Base-by-base conservation (phyloP, 2,329 filamentous ascomycete species). In the Zymoseptoria pseudotritici region DNA sequence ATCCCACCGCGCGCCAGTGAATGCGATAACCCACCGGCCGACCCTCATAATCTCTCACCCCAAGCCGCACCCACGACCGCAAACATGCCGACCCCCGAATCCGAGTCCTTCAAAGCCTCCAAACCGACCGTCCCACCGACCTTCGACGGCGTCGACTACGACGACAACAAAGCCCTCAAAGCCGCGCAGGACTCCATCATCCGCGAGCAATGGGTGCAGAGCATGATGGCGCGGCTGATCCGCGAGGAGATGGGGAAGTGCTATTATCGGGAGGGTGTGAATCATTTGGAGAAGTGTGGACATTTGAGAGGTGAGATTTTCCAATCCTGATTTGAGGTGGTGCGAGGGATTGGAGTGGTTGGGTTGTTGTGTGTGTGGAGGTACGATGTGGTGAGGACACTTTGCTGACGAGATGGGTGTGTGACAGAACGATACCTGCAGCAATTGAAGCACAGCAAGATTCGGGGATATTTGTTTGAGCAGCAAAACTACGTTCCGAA, bases 241-340 rank as follows among this genome's bases (percentile, higher is more conserved):
- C 81, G 88, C 65, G 88, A 93, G 74, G 90, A 94, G 80, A 80
- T 94, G 79, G 83, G 86, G 76, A 93, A 91, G 79, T 94, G 90
- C 80, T 94, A 94, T 77, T 85, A 86, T 76, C 82, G 85, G 67
- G 88, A 94, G 77, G 90, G 90, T 59, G 88, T 92, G 66, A 94
- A 94, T 76, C 90, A 94, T 75, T 77, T 94, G 74, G 90, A 93
- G 82, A 94, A 93, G 79, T 94, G 90, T 76, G 89, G 89, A 66
- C 80, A 83, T 70, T 75, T 93, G 76, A 82, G 90, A 88, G 89
- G 90, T 94, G 75, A 81, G 87, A 79, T 55, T 9, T 29, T 26
- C 9, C 31, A 1, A 21, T n/a, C 13, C 7, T 54, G 57, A 2
- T 8, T 1, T 22, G 3, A n/a, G 19, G 42, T 19, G 46, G 58